Evolutionary conservation across 768 basidiomycete genomes (phyloP), one percentile per base, ranked within the genome.

Genomic region (Mycena albidolilacea): DNA sequence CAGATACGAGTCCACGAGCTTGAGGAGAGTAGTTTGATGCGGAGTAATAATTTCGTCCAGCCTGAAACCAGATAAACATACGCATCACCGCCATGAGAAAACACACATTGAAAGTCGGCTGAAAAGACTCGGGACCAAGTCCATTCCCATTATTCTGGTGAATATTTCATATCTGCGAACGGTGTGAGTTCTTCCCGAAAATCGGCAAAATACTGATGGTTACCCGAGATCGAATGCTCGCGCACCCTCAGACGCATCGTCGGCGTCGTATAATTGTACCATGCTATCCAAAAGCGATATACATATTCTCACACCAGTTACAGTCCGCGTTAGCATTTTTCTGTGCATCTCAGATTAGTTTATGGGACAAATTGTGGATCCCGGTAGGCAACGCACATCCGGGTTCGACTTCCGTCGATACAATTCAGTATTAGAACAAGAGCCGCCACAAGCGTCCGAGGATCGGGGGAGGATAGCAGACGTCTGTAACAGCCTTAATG

Each of bases 21-120:
- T 97, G 70, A 98, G 89, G 12, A 97, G 83, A n/a, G 90, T 93
- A 5, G 92, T 95, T 80, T 97, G 97, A 75, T 93, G 92, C 0
- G 96, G 95, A 7, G 94, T 90, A 50, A 97, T 88, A 14, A 91
- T 86, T 82, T 96, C 95, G 58, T 88, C 90, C 30, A 82, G 72
- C 70, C 95, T 95, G 79, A 41, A 61, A 48, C 37, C 41, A 57
- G 10, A 74, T 74, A 48, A 75, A 58, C 23, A 21, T 46, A 10
- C 50, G 21, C 64, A 73, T 58, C 61, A 48, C 72, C 64, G 64
- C 69, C 48, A 72, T 30, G 30, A 52, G 67, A 67, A 63, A 38
- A 52, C 48, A 75, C 78, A 95, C 94, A 93, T 85, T 23, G 84
- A 79, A 66, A 96, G 86, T 66, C 85, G 87, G 21, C 76, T 81